Percentiles rank a stretch among this genome's conserved stretches.
Conservation (phyloP, 352 stramenopile species). For the Phytophthora cryptogea region DNA sequence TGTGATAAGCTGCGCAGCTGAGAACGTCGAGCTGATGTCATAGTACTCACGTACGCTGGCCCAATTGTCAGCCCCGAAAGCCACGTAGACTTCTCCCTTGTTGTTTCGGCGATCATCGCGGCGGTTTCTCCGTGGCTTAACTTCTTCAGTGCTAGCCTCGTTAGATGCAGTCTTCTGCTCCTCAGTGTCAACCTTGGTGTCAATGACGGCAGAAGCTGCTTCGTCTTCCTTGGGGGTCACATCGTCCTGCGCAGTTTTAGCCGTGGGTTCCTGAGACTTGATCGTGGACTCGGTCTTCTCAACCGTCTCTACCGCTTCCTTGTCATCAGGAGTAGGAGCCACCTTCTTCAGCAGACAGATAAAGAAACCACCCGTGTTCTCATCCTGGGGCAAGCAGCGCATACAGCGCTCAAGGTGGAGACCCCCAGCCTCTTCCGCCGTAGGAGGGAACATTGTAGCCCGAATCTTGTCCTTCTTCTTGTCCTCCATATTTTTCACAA, state of each 20-base stretch:
- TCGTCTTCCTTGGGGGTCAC: constrained; percentile 10
- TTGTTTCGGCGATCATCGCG: constrained; percentile 56
- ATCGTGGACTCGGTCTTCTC: constrained; percentile 7
- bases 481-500: constrained; percentile 54
- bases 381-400: constrained; percentile 95
- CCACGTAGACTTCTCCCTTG: constrained; percentile 78
- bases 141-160: constrained; percentile 20
- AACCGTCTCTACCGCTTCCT: constrained; percentile 16
- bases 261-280: constrained; percentile 14
- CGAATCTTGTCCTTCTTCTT: constrained; percentile 83
- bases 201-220: constrained; percentile 10
- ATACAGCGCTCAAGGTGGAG: constrained; percentile 95
- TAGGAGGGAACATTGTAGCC: constrained; percentile 91
- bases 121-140: constrained; percentile 38
- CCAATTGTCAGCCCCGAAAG: constrained; percentile 65
- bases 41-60: constrained; percentile 79
- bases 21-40: constrained; percentile 68
- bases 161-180: constrained; percentile 18
- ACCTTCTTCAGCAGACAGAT: constrained; percentile 96
- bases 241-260: constrained; percentile 23
- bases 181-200: constrained; percentile 26
- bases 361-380: constrained; percentile 99
- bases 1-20: constrained; percentile 81
- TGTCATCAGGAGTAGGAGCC: constrained; percentile 51
- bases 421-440: constrained; percentile 61